Conservation (phyloP, 2,329 filamentous ascomycete genomes). For the Xylariaceae sp. region DNA sequence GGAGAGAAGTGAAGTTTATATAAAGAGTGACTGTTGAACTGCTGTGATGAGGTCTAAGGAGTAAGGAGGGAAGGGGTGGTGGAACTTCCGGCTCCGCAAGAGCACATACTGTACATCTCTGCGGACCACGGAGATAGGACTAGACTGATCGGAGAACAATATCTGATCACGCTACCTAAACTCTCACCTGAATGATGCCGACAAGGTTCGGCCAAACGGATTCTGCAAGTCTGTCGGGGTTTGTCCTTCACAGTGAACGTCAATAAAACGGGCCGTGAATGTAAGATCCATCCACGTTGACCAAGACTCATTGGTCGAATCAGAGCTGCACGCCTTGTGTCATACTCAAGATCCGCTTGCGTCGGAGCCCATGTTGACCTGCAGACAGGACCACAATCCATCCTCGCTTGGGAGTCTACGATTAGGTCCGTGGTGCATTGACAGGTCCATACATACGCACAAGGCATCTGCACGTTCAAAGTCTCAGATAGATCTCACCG, state of each 20-base stretch:
- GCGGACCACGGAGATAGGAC: constrained; percentile 11
- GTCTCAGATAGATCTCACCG: neutral
- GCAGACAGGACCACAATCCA: neutral
- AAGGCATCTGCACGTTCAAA: neutral
- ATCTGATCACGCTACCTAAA: constrained; percentile 12
- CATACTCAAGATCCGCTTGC: constrained; percentile 10
- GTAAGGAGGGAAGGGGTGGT: constrained; percentile 3
- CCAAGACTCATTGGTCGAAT: constrained; percentile 1
- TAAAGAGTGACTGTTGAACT: constrained; percentile 20
- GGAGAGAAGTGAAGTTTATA: constrained; percentile 23
- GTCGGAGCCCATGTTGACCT: constrained; percentile 6
- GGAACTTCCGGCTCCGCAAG: constrained; percentile 5
- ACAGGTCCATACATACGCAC: neutral
- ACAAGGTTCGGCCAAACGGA: neutral
- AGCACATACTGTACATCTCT: neutral
- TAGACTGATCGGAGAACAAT: constrained; percentile 8
- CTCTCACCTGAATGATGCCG: constrained; percentile 13
- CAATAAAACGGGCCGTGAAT: neutral
- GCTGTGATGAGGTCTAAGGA: neutral
- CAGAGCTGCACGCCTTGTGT: constrained; percentile 16
- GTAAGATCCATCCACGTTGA: neutral
- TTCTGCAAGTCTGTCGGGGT: neutral
- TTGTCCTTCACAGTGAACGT: neutral
- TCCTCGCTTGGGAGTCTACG: neutral
- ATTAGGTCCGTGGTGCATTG: neutral